Percentiles rank a stretch among this genome's conserved stretches.
These are phyloP conservation scores for Cornus kousa DNA, from an alignment of 148 eudicot species.

Conservation along the genomic window DNA sequence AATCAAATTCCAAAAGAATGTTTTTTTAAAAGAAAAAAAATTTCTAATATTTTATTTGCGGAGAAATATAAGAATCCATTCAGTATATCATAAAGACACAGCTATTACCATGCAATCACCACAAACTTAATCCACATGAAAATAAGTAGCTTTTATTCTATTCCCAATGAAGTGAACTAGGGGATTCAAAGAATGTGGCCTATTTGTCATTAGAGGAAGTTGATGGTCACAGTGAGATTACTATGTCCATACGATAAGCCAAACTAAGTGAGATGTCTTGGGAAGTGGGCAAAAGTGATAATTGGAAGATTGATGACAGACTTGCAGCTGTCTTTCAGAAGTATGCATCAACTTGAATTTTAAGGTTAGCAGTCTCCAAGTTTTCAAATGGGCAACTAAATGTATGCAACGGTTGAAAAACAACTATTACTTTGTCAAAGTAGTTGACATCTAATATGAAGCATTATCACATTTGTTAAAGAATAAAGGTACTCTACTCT, in stretches of 20 bases:
- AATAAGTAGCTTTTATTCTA: background rate
- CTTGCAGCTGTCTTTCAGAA: background rate
- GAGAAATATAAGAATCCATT: background rate
- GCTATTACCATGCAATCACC: background rate
- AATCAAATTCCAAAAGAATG: conserved; percentile 17
- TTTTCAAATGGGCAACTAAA: background rate
- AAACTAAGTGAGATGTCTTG: background rate
- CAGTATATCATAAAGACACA: background rate
- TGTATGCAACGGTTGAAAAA: too few species aligned
- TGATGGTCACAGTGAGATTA: background rate
- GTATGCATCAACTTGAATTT: background rate
- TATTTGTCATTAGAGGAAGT: background rate
- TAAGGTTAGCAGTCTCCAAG: too few species aligned
- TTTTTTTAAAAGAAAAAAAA: too few species aligned
- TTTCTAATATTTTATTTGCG: background rate
- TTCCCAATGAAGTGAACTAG: background rate
- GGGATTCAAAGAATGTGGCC: background rate
- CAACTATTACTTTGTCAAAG: background rate
- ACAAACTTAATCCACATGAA: background rate
- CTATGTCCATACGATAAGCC: background rate
- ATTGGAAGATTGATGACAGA: background rate
- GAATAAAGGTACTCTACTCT: background rate
- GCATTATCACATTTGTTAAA: background rate
- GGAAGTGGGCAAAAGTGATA: background rate
- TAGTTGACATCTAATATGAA: background rate